These are phyloP conservation scores for Aspergillus ustus DNA, from an alignment of 2,329 filamentous ascomycete genomes.

Conservation along the genomic window DNA sequence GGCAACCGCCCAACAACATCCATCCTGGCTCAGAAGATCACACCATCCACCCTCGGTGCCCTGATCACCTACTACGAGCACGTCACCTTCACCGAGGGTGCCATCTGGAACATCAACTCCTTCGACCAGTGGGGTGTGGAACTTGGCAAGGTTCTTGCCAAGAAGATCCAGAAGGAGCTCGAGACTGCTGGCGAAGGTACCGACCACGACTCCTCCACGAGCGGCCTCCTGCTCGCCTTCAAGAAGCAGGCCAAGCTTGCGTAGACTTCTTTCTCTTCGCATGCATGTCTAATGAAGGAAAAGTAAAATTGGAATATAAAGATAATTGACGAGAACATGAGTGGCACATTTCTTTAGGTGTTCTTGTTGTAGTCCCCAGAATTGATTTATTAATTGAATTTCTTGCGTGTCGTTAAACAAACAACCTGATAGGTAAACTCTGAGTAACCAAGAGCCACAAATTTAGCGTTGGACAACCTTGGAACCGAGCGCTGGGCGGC, in stretches of 20 bases:
- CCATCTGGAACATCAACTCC: slow-evolving; percentile 98
- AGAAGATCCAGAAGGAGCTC: slow-evolving; percentile 86
- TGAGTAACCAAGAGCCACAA: neutral
- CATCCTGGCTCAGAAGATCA: slow-evolving; percentile 91
- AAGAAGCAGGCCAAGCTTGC: slow-evolving; percentile 71
- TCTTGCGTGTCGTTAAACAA: neutral
- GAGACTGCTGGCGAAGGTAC: slow-evolving; percentile 71
- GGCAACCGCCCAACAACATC: slow-evolving; percentile 97
- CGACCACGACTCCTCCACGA: slow-evolving; percentile 85
- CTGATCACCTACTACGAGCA: slow-evolving; percentile 99
- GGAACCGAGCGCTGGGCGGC: neutral
- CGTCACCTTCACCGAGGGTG: slow-evolving; percentile 95
- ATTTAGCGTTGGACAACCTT: neutral
- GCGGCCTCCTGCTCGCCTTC: slow-evolving; percentile 87
- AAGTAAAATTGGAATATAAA: slow-evolving; percentile 1
- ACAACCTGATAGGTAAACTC: neutral
- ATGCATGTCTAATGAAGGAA: slow-evolving; percentile 15
- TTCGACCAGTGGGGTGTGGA: slow-evolving; percentile 99
- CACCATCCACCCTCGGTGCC: slow-evolving; percentile 88
- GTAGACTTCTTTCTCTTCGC: slow-evolving; percentile 22
- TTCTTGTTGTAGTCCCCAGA: slow-evolving; percentile 8
- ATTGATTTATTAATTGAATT: slow-evolving; percentile 4
- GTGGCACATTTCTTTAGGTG: slow-evolving; percentile 22
- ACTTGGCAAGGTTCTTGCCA: slow-evolving; percentile 93
- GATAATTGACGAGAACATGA: slow-evolving; percentile 27